Percentiles rank a stretch among this genome's conserved stretches.
These are phyloP conservation scores for Cyberlindnera galapagoensis DNA, from an alignment of 805 yeast species.

Conservation along the genomic window DNA sequence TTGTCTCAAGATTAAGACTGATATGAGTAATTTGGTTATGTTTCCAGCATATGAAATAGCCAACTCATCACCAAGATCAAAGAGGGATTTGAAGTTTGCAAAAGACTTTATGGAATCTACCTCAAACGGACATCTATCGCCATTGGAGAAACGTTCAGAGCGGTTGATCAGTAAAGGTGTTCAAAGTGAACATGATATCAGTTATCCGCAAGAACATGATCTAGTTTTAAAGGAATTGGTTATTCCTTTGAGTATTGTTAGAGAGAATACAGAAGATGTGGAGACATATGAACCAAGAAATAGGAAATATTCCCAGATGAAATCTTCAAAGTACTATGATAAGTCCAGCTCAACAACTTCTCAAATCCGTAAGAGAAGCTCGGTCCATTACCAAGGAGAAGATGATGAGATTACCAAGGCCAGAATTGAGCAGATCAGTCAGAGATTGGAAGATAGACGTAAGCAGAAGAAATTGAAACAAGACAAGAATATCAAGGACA, in stretches of 20 bases:
- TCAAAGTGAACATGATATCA: slow-evolving; percentile 2
- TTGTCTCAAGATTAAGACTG: slow-evolving; percentile 34
- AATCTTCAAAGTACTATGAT: neutral
- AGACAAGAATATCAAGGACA: slow-evolving; percentile 10
- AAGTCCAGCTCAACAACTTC: neutral
- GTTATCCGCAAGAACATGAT: too few species aligned
- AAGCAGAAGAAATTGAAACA: slow-evolving; percentile 15
- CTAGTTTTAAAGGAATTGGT: slow-evolving; percentile 5
- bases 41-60: slow-evolving; percentile 25
- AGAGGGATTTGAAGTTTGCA: too few species aligned
- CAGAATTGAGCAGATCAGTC: slow-evolving; percentile 12
- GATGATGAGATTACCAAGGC: slow-evolving; percentile 3
- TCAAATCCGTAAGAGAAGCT: neutral
- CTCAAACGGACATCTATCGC: too few species aligned
- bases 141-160: slow-evolving; percentile 4
- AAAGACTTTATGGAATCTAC: too few species aligned
- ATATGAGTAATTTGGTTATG: slow-evolving; percentile 23
- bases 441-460: slow-evolving; percentile 13
- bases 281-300: too few species aligned
- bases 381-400: neutral
- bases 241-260: slow-evolving; percentile 10
- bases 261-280: neutral
- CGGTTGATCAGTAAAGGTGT: slow-evolving; percentile 1
- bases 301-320: slow-evolving; percentile 3
- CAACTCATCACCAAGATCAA: too few species aligned